Evolutionary conservation across 257 asterid genomes (phyloP), one percentile per base, ranked within the genome.

Genomic region (Petunia axillaris): DNA sequence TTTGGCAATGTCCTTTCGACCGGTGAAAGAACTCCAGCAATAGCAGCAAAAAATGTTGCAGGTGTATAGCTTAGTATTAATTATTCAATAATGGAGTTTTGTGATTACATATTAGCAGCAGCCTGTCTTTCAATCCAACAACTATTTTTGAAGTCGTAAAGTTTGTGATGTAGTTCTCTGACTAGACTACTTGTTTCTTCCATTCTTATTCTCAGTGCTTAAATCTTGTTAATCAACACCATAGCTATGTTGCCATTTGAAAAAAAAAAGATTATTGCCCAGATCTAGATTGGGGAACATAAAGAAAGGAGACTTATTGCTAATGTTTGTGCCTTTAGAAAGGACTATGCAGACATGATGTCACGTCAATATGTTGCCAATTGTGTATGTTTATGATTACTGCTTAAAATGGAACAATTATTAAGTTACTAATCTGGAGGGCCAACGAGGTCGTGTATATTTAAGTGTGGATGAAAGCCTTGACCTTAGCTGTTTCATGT

Each of bases 251-350:
- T 43, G 59, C 1, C 76, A 46, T 16, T 70, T 46, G 46, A 68
- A 43, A 8, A 70, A 68, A 43, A 8, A 3, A 0, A 1, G 37
- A 1, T 44, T 52, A 68, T 15, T 5, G 76, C 39, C 38, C 35
- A 65, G 13, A 40, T 10, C 36, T 14, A 13, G 0, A 14, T 65
- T 52, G 14, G 13, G 40, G 2, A 2, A 40, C 48, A 39, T 40
- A 14, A 40, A 65, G 52, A 40, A 40, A 65, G 74, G 74, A 39
- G 74, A 65, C 36, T 62, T 37, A 39, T 66, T 11, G 39, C 74
- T 13, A 14, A 66, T 3, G 74, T 40, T 6, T 40, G 1, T 40
- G 52, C 68, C 43, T 40, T 39, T 64, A 13, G 52, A 50, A 39
- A 63, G 40, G 36, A 50, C 6, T 65, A 40, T 15, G 6, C 40